A percentile compares a stretch with the other conserved stretches of the same genome.
Evolutionary conservation across 176 grass and related monocot genomes (phyloP).

Genomic region (Ensete glaucum): DNA sequence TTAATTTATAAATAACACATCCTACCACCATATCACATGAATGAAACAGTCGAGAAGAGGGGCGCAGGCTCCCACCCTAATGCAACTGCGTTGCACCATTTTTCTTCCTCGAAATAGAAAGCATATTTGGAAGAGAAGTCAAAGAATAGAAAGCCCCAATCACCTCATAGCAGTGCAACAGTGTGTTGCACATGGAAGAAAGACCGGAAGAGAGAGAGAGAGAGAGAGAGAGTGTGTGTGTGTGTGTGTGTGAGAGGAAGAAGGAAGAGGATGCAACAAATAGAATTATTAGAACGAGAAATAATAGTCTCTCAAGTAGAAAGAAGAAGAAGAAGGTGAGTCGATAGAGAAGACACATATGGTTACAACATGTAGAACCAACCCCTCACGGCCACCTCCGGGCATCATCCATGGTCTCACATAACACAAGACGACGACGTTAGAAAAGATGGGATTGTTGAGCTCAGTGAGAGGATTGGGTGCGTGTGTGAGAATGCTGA

Average conservation of each 20-base stretch:
- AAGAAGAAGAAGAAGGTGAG: neutral
- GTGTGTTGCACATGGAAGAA: neutral
- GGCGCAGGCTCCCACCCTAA: neutral
- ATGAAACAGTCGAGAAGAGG: neutral
- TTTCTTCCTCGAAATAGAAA: neutral
- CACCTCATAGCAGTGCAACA: neutral
- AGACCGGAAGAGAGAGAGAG: neutral
- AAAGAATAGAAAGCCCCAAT: neutral
- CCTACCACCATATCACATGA: neutral
- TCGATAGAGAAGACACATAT: neutral
- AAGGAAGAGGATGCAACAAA: neutral
- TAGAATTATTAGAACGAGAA: neutral
- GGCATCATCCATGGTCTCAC: neutral
- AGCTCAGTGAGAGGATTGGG: neutral
- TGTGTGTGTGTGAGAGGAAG: neutral
- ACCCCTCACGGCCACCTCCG: neutral
- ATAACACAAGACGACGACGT: neutral
- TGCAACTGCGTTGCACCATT: neutral
- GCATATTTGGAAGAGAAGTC: neutral
- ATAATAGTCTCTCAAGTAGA: neutral
- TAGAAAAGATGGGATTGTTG: neutral
- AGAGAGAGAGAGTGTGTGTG: neutral
- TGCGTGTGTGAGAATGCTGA: neutral
- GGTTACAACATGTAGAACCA: slow-evolving; percentile 4
- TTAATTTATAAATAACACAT: neutral